Evolutionary conservation across 805 yeast species (phyloP).

Genomic region (Saccharomycopsis schoenii): DNA sequence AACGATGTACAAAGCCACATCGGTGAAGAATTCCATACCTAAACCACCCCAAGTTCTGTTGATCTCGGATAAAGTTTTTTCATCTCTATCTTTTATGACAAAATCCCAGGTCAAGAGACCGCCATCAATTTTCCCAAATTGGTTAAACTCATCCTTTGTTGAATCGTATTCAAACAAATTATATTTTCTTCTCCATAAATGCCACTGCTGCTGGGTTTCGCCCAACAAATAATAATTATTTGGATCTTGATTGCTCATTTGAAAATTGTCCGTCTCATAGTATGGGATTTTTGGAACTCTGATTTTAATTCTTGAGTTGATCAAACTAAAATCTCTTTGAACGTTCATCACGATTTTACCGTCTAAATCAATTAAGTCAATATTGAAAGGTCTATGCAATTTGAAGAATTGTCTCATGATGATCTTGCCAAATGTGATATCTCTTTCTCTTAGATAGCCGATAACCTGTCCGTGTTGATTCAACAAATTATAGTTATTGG

Average conservation of each 20-base stretch:
- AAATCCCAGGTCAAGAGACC: constrained; percentile 82
- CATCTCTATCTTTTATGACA: constrained; percentile 54
- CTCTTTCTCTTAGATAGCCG: constrained; percentile 79
- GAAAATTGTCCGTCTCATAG: constrained; percentile 24
- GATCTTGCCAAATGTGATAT: constrained; percentile 40
- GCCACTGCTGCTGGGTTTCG: constrained; percentile 90
- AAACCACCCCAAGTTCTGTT: constrained; percentile 94
- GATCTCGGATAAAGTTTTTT: constrained; percentile 59
- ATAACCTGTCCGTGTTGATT: constrained; percentile 63
- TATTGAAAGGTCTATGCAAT: constrained; percentile 76
- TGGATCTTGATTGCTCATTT: constrained; percentile 26
- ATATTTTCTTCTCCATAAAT: constrained; percentile 83
- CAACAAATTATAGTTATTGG: constrained; percentile 67
- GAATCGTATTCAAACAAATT: constrained; percentile 49
- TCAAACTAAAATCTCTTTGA: constrained; percentile 74
- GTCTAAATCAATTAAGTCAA: constrained; percentile 56
- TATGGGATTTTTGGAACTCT: constrained; percentile 43
- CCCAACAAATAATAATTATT: constrained; percentile 42
- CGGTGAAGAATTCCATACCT: constrained; percentile 87
- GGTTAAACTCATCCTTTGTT: constrained; percentile 42
- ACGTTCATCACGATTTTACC: constrained; percentile 58
- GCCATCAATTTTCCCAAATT: constrained; percentile 82
- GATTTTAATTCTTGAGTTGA: constrained; percentile 80
- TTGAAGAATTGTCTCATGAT: constrained; percentile 77
- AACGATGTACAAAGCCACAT: constrained; percentile 84